Conservation (phyloP, 2,329 filamentous ascomycete species). For the Tolypocladium capitatum region DNA sequence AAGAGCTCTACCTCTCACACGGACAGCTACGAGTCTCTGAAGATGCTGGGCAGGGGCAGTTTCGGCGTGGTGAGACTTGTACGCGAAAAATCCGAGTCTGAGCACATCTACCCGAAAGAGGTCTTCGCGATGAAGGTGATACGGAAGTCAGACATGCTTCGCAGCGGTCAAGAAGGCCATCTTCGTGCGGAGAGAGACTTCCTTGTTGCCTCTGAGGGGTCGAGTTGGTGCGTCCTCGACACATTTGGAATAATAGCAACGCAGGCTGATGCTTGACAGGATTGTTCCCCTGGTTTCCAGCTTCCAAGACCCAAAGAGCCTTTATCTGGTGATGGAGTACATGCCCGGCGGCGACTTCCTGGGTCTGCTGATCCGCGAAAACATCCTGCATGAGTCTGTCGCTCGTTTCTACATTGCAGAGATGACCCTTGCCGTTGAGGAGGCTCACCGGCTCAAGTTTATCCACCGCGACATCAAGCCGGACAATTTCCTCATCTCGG, state of each 20-base stretch:
- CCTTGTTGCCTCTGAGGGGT: conserved; percentile 76
- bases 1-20: conserved; percentile 5
- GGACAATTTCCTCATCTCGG: conserved; percentile 88
- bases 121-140: conserved; percentile 98
- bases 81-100: conserved; percentile 40
- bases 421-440: conserved; percentile 91
- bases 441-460: conserved; percentile 74
- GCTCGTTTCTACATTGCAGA: conserved; percentile 85
- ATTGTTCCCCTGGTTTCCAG: conserved; percentile 77
- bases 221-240: conserved; percentile 46
- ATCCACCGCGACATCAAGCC: conserved; percentile 96
- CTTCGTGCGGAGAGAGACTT: conserved; percentile 85
- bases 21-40: conserved; percentile 58
- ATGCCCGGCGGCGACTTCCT: conserved; percentile 96
- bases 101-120: conserved; percentile 24
- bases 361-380: conserved; percentile 71
- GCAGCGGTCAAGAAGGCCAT: conserved; percentile 84
- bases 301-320: conserved; percentile 71
- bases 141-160: conserved; percentile 83
- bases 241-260: no score
- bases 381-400: conserved; percentile 64
- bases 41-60: conserved; percentile 80
- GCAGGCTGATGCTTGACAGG: conserved; percentile 27
- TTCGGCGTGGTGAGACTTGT: conserved; percentile 88
- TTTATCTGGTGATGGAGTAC: conserved; percentile 96